These are phyloP conservation scores for Cladorrhinum samala DNA, from an alignment of 495 filamentous ascomycete genomes.

Conservation along the genomic window DNA sequence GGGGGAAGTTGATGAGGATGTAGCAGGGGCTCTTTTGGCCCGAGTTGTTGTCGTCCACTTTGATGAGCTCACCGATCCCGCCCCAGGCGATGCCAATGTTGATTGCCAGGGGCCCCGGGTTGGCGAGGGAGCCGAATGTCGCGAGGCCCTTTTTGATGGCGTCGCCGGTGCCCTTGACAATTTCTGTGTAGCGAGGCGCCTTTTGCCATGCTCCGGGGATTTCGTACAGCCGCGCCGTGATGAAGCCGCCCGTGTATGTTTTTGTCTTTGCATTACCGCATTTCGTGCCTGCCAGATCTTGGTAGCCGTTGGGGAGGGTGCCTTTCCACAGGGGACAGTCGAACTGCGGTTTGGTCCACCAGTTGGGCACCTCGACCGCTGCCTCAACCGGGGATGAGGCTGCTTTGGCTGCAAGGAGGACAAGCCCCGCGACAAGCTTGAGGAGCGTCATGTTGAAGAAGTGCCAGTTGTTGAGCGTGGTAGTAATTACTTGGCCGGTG, in stretches of 20 bases:
- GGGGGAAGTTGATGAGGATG: conserved; percentile 2
- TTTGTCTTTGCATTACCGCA: background rate
- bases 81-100: background rate
- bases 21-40: background rate
- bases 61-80: background rate
- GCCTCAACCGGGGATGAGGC: background rate
- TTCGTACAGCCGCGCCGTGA: background rate
- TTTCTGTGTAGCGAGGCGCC: background rate
- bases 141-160: background rate
- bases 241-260: background rate
- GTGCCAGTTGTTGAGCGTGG: no score
- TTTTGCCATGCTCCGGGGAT: background rate
- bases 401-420: background rate
- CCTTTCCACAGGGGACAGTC: background rate
- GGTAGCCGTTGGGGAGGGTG: background rate
- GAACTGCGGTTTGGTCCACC: background rate
- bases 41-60: background rate
- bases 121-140: background rate
- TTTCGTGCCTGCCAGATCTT: background rate
- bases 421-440: background rate
- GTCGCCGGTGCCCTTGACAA: background rate
- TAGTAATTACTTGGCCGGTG: no score
- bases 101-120: background rate
- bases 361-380: background rate
- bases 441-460: background rate